These are phyloP conservation scores for Cetraspora pellucida DNA, from an alignment of 192 early-diverging fungal genomes.

Conservation along the genomic window DNA sequence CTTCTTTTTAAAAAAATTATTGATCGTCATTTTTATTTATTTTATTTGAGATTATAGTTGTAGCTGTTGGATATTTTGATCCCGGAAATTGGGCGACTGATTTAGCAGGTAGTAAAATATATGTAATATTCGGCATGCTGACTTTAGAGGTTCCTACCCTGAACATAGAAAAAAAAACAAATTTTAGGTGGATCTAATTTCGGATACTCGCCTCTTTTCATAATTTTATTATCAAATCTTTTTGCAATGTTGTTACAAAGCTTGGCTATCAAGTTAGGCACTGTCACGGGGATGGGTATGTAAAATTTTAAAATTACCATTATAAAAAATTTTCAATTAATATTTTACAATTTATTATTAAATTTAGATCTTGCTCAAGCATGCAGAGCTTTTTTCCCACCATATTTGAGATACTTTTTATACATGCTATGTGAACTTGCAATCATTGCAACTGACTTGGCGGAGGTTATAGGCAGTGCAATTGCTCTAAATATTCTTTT, in stretches of 20 bases:
- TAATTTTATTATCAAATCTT: constrained; percentile 74
- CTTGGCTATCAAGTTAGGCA: constrained; percentile 75
- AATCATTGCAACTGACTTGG: constrained; percentile 82
- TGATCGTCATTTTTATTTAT: not conserved
- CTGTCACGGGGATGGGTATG: constrained; percentile 66
- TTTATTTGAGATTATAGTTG: constrained; percentile 31
- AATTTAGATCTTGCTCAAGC: constrained; percentile 67
- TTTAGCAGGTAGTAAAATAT: constrained; percentile 50
- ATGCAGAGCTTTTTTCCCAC: constrained; percentile 63
- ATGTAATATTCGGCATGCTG: not conserved
- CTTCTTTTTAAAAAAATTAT: not conserved
- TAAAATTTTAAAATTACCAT: not conserved
- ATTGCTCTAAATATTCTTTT: constrained; percentile 81
- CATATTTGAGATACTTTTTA: constrained; percentile 61
- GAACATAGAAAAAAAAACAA: not conserved
- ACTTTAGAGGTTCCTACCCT: not conserved
- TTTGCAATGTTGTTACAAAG: constrained; percentile 78
- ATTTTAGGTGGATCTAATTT: constrained; percentile 68
- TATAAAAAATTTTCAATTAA: constrained; percentile 5
- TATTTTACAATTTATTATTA: not conserved
- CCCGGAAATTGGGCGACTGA: constrained; percentile 90
- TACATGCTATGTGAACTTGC: constrained; percentile 75
- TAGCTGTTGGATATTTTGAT: constrained; percentile 75
- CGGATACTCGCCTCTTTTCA: constrained; percentile 72
- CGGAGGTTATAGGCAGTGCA: constrained; percentile 84